Conservation (phyloP, 768 basidiomycete genomes). For the Suillus brevipes region DNA sequence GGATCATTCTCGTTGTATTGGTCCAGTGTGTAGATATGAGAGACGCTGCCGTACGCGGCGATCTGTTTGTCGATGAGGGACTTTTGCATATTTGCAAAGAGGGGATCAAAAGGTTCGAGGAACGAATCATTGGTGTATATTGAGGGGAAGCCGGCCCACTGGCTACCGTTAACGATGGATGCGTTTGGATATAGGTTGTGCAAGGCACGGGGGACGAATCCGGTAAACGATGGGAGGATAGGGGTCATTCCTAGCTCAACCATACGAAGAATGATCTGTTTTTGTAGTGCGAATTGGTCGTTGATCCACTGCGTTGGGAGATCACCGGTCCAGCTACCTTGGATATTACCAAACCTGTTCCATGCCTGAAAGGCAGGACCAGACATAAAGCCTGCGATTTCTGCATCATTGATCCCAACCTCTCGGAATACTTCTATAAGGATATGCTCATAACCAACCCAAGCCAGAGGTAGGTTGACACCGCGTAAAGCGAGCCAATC, state of each 20-base stretch:
- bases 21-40: conserved; percentile 46
- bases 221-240: conserved; percentile 42
- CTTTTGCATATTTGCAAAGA: conserved; percentile 37
- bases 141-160: conserved; percentile 37
- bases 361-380: conserved; percentile 43
- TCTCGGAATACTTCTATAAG: conserved; percentile 39
- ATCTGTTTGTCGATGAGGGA: conserved; percentile 41
- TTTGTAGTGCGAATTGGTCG: conserved; percentile 39
- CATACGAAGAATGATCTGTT: conserved; percentile 39
- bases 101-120: conserved; percentile 41
- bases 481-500: conserved; percentile 45
- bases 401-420: conserved; percentile 35
- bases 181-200: conserved; percentile 33
- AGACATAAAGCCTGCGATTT: conserved; percentile 37
- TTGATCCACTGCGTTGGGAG: conserved; percentile 39
- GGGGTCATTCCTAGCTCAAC: conserved; percentile 44
- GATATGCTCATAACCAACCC: conserved; percentile 41
- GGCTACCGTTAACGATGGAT: conserved; percentile 35
- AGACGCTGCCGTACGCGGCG: conserved; percentile 37
- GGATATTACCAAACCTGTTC: conserved; percentile 46
- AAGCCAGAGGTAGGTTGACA: conserved; percentile 43
- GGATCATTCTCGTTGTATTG: conserved; percentile 46
- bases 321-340: conserved; percentile 39
- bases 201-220: conserved; percentile 40
- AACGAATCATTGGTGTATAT: conserved; percentile 38